Conservation (phyloP, 139 green algal species). For the Asterochloris erici region DNA sequence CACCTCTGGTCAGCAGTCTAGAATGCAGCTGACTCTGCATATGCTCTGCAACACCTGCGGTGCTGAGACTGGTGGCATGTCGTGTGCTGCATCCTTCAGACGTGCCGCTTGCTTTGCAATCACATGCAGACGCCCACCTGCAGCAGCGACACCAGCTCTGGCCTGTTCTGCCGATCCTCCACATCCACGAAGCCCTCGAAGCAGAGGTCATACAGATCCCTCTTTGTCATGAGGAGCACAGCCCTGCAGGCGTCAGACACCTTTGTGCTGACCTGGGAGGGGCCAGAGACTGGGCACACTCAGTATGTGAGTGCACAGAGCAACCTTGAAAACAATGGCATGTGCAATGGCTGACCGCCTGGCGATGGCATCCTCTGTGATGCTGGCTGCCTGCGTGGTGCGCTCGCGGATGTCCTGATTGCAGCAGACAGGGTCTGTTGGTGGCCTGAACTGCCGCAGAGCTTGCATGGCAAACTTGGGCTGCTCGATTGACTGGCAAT, state of each 20-base stretch:
- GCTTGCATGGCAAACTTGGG: background rate
- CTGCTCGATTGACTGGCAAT: background rate
- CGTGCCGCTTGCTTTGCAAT: too few relatives aligned
- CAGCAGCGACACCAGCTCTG: background rate
- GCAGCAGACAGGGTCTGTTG: background rate
- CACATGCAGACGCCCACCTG: background rate
- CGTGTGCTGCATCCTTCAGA: too few relatives aligned
- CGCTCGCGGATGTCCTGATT: constrained; percentile 14
- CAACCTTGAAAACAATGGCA: background rate
- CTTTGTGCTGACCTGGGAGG: background rate
- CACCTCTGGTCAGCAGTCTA: too few relatives aligned
- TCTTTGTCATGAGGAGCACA: constrained; percentile 18
- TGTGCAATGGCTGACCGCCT: background rate
- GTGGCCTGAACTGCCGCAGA: background rate
- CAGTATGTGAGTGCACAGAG: background rate
- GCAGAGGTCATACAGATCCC: constrained; percentile 15
- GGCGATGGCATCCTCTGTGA: constrained; percentile 11
- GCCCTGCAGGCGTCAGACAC: background rate
- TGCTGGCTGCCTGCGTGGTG: constrained; percentile 4
- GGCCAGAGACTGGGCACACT: background rate
- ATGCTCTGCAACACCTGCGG: too few relatives aligned
- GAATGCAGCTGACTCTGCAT: too few relatives aligned
- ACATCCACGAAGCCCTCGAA: constrained; percentile 12
- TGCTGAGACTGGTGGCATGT: too few relatives aligned
- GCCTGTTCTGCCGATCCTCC: constrained; percentile 1